A percentile compares a stretch with the other conserved stretches of the same genome.
Evolutionary conservation across 495 filamentous ascomycete species (phyloP).

Genomic region (Penicillium antarcticum): DNA sequence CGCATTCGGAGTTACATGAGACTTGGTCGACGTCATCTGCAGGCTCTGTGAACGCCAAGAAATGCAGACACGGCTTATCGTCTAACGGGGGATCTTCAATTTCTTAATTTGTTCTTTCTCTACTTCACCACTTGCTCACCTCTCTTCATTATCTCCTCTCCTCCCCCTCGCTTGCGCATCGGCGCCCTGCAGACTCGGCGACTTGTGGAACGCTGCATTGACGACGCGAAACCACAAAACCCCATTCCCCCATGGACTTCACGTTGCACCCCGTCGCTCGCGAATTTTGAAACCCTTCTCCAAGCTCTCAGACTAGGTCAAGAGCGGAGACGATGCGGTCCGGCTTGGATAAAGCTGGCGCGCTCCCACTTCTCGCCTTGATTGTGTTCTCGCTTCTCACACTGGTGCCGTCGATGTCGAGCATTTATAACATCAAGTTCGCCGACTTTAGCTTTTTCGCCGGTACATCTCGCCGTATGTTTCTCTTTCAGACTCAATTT

Average conservation of each 20-base stretch:
- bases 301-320: conserved; percentile 3
- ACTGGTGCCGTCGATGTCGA: conserved; percentile 34
- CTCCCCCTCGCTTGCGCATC: neutral
- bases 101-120: no score
- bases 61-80: no score
- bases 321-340: conserved; percentile 36
- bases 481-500: neutral
- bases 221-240: neutral
- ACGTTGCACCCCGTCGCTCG: conserved; percentile 1
- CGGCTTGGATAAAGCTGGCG: conserved; percentile 37
- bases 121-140: no score
- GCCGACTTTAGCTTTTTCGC: conserved; percentile 28
- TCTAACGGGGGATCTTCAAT: no score
- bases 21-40: no score
- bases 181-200: neutral
- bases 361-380: conserved; percentile 38
- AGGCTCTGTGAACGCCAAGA: no score
- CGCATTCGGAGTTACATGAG: no score
- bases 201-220: conserved; percentile 6
- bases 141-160: no score
- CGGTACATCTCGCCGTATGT: conserved; percentile 30
- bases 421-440: conserved; percentile 27
- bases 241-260: conserved; percentile 16
- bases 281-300: conserved; percentile 1
- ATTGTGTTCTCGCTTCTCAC: conserved; percentile 37